Evolutionary conservation across 495 filamentous ascomycete genomes (phyloP), one percentile per base, ranked within the genome.

Genomic region (Talaromyces ruber): DNA sequence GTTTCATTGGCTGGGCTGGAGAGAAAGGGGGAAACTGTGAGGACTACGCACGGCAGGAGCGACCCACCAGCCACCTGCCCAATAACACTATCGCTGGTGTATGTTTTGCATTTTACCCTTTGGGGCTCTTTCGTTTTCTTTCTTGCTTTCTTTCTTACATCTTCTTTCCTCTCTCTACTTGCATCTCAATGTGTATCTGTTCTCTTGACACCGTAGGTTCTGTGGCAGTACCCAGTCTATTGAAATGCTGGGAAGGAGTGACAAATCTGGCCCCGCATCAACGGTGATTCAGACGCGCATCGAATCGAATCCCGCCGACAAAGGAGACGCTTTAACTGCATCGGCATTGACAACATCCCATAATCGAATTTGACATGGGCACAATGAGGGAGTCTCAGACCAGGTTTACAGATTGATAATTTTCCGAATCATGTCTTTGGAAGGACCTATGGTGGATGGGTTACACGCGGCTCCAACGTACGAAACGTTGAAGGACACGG

Each of bases 1-100:
- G 51, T 26, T 39, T 54, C 16, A 28, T 28, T 54, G 51, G 51
- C 51, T 54, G 51, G 51, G 51, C 26, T 25, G 51, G 24, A 26
- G 51, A 54, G 51, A 54, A 54, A 54, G 51, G 51, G 51, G 51
- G 51, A 54, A 54, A 54, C 21, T 26, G 21, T n/a, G n/a, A n/a
- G n/a, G n/a, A n/a, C n/a, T n/a, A n/a, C 51, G 24, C 22, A 14
- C 51, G 43, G 43, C 43, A 47, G 12, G 43, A 47, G 43, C 43
- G 43, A 21, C 43, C 12, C 34, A n/a, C n/a, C n/a, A n/a, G n/a
- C n/a, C n/a, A n/a, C n/a, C n/a, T n/a, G n/a, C n/a, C n/a, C n/a
- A n/a, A n/a, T n/a, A n/a, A n/a, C n/a, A n/a, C n/a, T 4, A 12
- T 34, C 32, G 9, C 32, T 12, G 1, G 9, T 34, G 32, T 39